Evolutionary conservation across 345 rosid species (phyloP).

Genomic region (Salix viminalis): DNA sequence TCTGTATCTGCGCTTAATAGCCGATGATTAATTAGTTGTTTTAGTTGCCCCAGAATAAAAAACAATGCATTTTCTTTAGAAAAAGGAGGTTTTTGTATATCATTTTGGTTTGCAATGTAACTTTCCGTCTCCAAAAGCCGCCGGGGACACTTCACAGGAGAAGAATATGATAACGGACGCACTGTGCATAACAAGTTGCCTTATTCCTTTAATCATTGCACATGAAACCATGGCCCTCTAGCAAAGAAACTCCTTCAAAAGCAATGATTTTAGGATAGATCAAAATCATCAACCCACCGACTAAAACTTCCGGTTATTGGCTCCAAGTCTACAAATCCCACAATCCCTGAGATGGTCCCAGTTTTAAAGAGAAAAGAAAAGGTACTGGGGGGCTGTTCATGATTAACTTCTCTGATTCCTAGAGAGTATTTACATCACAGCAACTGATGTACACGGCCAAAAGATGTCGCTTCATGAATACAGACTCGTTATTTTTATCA

Average conservation of each 20-base stretch:
- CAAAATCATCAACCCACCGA: conserved; percentile 34
- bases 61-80: not conserved
- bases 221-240: conserved; percentile 6
- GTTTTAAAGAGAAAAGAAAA: not conserved
- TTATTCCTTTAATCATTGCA: conserved; percentile 26
- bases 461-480: not conserved
- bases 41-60: not conserved
- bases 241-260: conserved; percentile 16
- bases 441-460: not conserved
- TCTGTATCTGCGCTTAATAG: not conserved
- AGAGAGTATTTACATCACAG: not conserved
- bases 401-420: not conserved
- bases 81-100: not conserved
- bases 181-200: conserved; percentile 6
- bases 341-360: conserved; percentile 12
- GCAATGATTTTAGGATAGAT: conserved; percentile 22
- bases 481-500: not conserved
- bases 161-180: conserved; percentile 17
- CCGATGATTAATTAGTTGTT: not conserved
- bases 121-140: conserved; percentile 23
- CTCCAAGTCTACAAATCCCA: not conserved
- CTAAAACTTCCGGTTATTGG: conserved; percentile 15
- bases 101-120: not conserved
- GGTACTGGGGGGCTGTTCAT: not conserved
- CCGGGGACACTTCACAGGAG: conserved; percentile 8